A percentile compares a stretch with the other conserved stretches of the same genome.
Evolutionary conservation across 1,284 basidiomycete genomes (phyloP).

Genomic region (Ceraceosorus guamensis): DNA sequence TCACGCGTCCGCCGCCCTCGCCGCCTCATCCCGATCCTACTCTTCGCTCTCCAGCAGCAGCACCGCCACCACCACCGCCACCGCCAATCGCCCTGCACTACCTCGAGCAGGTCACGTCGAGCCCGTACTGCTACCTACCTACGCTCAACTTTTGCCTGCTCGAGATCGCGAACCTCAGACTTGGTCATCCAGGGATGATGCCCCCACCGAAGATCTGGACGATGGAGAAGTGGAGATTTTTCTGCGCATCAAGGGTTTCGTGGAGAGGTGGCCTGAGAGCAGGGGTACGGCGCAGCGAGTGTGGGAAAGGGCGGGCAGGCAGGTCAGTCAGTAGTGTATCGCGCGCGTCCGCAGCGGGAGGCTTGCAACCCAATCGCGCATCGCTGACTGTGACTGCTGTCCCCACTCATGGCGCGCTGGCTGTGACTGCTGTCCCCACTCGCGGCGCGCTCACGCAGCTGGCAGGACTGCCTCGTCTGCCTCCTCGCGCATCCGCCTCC

Average conservation of each 20-base stretch:
- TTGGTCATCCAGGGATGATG: no score
- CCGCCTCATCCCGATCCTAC: no score
- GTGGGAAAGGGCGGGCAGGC: slow-evolving; percentile 7
- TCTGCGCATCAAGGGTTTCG: slow-evolving; percentile 5
- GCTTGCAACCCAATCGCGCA: neutral
- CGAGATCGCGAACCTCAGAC: neutral
- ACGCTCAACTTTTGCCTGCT: slow-evolving; percentile 1
- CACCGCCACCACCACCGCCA: no score
- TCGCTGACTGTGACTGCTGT: neutral
- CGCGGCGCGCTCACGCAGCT: neutral
- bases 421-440: no score
- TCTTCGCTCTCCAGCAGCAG: no score
- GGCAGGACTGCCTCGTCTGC: slow-evolving; percentile 6
- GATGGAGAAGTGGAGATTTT: slow-evolving; percentile 1
- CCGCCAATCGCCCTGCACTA: neutral
- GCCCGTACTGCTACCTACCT: slow-evolving; percentile 7
- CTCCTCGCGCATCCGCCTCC: slow-evolving; percentile 1
- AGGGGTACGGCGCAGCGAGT: slow-evolving; percentile 5
- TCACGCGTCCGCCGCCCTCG: no score
- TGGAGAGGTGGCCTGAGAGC: slow-evolving; percentile 4
- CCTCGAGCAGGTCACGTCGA: slow-evolving; percentile 1
- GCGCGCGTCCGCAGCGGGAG: neutral
- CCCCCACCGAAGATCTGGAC: neutral
- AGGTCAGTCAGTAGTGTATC: neutral
- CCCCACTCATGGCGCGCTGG: no score